phyloP scores from a whole-genome alignment of 2,329 filamentous ascomycete genomes.

The Fusarium illudens region DNA sequence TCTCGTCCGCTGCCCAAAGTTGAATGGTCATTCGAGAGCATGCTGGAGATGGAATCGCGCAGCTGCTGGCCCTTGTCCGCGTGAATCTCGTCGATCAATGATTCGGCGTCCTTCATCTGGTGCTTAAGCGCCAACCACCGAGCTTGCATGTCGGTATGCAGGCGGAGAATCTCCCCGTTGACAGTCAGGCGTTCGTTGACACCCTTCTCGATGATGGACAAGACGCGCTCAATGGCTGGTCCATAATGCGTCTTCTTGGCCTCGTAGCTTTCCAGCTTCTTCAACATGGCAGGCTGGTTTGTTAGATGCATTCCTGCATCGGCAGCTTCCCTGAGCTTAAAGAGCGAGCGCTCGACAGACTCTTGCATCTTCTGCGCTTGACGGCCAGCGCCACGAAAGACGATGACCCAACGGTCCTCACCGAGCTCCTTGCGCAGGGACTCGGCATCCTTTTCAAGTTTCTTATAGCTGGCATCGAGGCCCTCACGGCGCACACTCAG shows the following conservation, averaged over 20 bases:
- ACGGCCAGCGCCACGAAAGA: slow-evolving; percentile 90
- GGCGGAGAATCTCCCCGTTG: slow-evolving; percentile 90
- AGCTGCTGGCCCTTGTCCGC: slow-evolving; percentile 75
- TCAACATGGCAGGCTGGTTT: slow-evolving; percentile 73
- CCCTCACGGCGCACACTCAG: slow-evolving; percentile 77
- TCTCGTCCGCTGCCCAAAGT: slow-evolving; percentile 73
- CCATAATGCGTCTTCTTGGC: slow-evolving; percentile 95
- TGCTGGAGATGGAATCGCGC: slow-evolving; percentile 91
- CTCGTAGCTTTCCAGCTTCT: slow-evolving; percentile 92
- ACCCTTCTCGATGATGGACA: slow-evolving; percentile 95
- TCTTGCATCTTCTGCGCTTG: slow-evolving; percentile 98
- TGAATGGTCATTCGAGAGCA: slow-evolving; percentile 84
- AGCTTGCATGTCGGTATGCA: slow-evolving; percentile 86
- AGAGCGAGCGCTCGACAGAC: slow-evolving; percentile 86
- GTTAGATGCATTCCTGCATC: slow-evolving; percentile 78
- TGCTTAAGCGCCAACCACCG: slow-evolving; percentile 80
- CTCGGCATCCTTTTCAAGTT: slow-evolving; percentile 89
- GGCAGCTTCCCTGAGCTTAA: slow-evolving; percentile 81
- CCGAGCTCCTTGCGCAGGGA: slow-evolving; percentile 88
- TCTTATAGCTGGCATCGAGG: slow-evolving; percentile 87
- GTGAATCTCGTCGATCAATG: slow-evolving; percentile 76
- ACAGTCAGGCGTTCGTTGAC: slow-evolving; percentile 94
- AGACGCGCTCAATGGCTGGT: slow-evolving; percentile 88
- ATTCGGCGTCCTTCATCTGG: slow-evolving; percentile 80
- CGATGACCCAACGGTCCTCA: slow-evolving; percentile 94